These are phyloP conservation scores for Eucalyptus microcorys DNA, from an alignment of 345 rosid species.

Conservation along the genomic window DNA sequence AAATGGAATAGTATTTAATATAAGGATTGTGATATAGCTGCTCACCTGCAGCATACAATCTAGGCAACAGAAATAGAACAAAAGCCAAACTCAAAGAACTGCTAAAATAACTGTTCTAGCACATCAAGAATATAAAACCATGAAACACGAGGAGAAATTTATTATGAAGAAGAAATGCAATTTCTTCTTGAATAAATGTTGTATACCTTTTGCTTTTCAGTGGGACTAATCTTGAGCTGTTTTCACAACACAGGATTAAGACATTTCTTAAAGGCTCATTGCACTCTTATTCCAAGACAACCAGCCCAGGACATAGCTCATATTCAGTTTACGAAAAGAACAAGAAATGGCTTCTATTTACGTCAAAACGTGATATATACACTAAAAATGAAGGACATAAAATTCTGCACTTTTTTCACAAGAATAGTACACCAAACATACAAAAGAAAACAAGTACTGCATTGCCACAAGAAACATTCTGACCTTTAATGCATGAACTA, in stretches of 20 bases:
- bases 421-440: background rate
- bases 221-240: background rate
- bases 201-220: background rate
- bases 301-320: background rate
- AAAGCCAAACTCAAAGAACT: background rate
- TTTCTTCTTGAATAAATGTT: background rate
- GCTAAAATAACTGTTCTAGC: background rate
- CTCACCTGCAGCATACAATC: background rate
- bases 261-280: background rate
- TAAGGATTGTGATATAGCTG: background rate
- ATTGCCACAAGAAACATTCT: background rate
- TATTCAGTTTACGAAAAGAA: background rate
- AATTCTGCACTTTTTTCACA: background rate
- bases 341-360: background rate
- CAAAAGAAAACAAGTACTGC: background rate
- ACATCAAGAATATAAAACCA: background rate
- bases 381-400: background rate
- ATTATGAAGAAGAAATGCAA: background rate
- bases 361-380: background rate
- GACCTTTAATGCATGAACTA: slow-evolving; percentile 73
- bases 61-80: background rate
- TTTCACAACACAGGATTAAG: background rate
- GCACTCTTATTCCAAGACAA: background rate
- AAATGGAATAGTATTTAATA: background rate
- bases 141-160: background rate